These are phyloP conservation scores for Paramyrothecium sp. DNA, from an alignment of 2,329 filamentous ascomycete species.

Conservation along the genomic window DNA sequence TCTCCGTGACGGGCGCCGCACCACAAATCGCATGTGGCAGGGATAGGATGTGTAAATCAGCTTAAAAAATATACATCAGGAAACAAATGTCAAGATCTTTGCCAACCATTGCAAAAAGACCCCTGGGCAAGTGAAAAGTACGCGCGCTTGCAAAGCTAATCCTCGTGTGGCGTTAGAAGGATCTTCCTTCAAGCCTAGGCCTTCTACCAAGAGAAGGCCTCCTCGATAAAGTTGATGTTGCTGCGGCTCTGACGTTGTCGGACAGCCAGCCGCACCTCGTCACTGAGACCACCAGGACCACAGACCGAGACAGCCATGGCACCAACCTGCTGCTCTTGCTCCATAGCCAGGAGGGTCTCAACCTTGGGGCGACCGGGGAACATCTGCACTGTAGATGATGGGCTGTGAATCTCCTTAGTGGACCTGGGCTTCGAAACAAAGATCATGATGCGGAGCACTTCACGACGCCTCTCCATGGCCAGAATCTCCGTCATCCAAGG, in stretches of 20 bases:
- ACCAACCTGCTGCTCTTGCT: constrained; percentile 73
- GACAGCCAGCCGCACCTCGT: constrained; percentile 70
- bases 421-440: constrained; percentile 74
- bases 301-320: constrained; percentile 74
- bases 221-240: constrained; percentile 76
- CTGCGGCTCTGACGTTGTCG: constrained; percentile 62
- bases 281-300: constrained; percentile 70
- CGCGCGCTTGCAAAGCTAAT: background rate
- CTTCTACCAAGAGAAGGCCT: constrained; percentile 65
- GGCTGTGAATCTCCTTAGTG: constrained; percentile 79
- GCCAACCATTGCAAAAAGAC: no score
- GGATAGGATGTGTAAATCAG: background rate
- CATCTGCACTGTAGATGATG: constrained; percentile 78
- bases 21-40: no score
- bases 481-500: constrained; percentile 83
- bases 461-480: constrained; percentile 70
- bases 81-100: background rate
- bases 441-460: constrained; percentile 73
- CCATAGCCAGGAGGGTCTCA: constrained; percentile 67
- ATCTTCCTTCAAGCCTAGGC: background rate
- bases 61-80: background rate
- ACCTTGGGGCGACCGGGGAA: constrained; percentile 78
- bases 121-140: no score
- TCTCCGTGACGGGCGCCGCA: background rate
- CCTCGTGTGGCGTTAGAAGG: background rate